Conservation (phyloP, 2,329 filamentous ascomycete genomes). For the Aspergillus ochraceus region DNA sequence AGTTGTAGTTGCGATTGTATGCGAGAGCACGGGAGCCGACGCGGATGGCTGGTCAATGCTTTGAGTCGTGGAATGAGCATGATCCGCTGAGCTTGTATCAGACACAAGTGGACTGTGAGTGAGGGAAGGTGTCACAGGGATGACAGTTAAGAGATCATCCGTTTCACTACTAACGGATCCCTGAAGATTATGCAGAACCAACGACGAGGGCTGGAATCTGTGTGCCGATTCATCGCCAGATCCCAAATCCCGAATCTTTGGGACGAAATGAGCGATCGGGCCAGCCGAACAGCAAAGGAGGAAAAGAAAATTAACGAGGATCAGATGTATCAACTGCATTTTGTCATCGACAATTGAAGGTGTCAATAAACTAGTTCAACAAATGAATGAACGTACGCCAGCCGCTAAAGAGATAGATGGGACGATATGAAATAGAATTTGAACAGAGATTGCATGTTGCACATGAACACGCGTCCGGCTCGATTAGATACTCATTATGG, state of each 20-base stretch:
- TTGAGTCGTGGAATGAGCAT: neutral
- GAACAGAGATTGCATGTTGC: neutral
- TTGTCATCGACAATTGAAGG: neutral
- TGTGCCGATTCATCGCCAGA: neutral
- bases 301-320: neutral
- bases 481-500: neutral
- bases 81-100: neutral
- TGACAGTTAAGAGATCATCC: neutral
- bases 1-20: neutral
- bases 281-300: slow-evolving; percentile 4
- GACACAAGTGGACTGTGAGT: neutral
- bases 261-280: neutral
- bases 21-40: neutral
- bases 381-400: neutral
- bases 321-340: slow-evolving; percentile 1
- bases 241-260: neutral
- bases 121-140: neutral
- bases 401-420: neutral
- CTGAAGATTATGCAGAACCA: neutral
- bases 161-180: neutral
- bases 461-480: neutral
- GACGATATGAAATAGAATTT: neutral
- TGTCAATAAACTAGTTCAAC: neutral
- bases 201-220: neutral
- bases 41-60: neutral